Base-by-base conservation (phyloP, 768 basidiomycete species). In the Omphalotus guepiniiformis region DNA sequence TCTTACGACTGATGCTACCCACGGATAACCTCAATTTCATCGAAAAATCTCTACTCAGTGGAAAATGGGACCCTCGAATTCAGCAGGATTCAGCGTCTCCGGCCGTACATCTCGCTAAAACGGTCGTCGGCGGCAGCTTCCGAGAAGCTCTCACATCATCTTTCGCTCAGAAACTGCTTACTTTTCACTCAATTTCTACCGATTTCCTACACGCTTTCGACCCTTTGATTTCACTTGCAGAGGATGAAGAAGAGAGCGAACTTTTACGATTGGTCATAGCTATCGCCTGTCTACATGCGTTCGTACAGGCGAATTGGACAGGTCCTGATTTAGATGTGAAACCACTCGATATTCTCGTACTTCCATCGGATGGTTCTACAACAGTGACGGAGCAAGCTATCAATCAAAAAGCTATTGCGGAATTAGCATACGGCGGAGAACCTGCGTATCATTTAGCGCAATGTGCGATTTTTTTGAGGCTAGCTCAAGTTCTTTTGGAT, bases 221-320 rank as follows among this genome's bases (percentile, higher is more conserved):
- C 38, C 39, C 64, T 11, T 50, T 53, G 5, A 43, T 48, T 8
- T 47, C 50, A 7, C 37, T 53, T 22, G 53, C 46, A 29, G 55
- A 58, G 3, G 66, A 70, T 40, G 63, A 65, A 2, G 56, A 63
- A 12, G 74, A 76, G 35, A 66, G 65, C 30, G 87, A 88, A 61
- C 56, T 85, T 18, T 50, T 74, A 29, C 75, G 74, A 25, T 69
- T 98, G 30, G 63, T 79, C 9, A 53, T 92, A 8, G 91, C 81
- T 0, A 74, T 95, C 8, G 83, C 92, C 5, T 85, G 85, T 52
- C 72, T 97, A 19, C 92, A 96, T 53, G 81, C 89, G 0, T 99
- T 94, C 68, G 73, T 93, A 4, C 96, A 99, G 63, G 75, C 73
- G 23, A 99, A 99, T 65, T 99, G 93, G 93, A 97, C 94, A 0